A percentile compares a stretch with the other conserved stretches of the same genome.
Evolutionary conservation across 176 grass and related monocot genomes (phyloP).

Genomic region (Eleusine coracana): DNA sequence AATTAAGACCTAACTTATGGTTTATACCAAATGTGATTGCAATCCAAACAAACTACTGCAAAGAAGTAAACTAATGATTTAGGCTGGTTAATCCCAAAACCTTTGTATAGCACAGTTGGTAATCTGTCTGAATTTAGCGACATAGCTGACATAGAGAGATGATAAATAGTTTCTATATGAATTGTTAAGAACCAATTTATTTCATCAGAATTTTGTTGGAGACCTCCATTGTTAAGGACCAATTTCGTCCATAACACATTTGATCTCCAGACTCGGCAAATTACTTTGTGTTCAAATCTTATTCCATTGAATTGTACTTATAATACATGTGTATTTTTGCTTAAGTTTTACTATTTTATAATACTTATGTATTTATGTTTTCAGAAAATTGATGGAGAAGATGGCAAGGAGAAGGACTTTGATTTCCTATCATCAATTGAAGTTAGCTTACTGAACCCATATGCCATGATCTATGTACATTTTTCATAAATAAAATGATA

Average conservation of each 20-base stretch:
- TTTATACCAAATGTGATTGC: not conserved
- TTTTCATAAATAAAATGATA: conserved; percentile 19
- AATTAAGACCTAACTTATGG: not conserved
- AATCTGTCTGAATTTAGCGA: not conserved
- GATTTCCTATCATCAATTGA: conserved; percentile 98
- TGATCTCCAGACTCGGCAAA: not conserved
- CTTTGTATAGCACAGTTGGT: not conserved
- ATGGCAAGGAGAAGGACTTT: conserved; percentile 79
- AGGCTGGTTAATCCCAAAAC: not conserved
- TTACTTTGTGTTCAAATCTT: conserved; percentile 18
- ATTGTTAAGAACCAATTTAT: not conserved
- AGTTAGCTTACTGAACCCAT: conserved; percentile 51
- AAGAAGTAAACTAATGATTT: not conserved
- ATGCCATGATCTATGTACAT: conserved; percentile 22
- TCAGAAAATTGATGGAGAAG: conserved; percentile 87
- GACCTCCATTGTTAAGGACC: not conserved
- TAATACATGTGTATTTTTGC: conserved; percentile 3
- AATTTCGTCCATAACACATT: conserved; percentile 1
- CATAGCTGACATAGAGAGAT: not conserved
- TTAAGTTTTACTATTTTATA: conserved; percentile 24
- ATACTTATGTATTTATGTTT: conserved; percentile 16
- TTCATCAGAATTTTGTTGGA: not conserved
- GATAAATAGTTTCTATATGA: not conserved
- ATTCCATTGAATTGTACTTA: not conserved
- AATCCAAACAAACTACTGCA: not conserved